Conservation (phyloP, 257 asterid genomes). For the Fraxinus excelsior region DNA sequence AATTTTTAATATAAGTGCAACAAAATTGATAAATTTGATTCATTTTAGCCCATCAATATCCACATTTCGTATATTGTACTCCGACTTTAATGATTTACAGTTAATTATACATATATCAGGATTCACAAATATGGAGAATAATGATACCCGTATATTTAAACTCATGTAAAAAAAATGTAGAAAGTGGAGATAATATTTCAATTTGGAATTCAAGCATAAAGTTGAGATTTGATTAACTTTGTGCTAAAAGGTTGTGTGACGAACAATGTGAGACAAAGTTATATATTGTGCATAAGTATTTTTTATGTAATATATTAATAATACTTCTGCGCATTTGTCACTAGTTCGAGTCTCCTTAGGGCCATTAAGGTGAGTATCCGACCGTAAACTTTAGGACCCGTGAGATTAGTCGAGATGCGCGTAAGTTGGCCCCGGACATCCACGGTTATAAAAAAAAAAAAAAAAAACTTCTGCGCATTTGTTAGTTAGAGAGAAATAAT, state of each 20-base stretch:
- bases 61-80: background rate
- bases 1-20: background rate
- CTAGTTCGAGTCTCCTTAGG: too few relatives aligned
- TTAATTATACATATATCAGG: background rate
- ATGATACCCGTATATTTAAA: background rate
- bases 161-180: background rate
- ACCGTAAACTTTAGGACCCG: too few relatives aligned
- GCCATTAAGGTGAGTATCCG: too few relatives aligned
- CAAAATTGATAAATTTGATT: background rate
- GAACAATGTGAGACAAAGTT: background rate
- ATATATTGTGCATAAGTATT: background rate
- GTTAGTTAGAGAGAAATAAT: background rate
- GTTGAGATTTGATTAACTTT: background rate
- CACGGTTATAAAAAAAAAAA: too few relatives aligned
- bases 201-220: constrained; percentile 18
- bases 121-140: background rate
- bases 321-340: background rate
- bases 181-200: background rate
- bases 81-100: background rate
- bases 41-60: background rate
- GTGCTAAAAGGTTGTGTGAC: background rate
- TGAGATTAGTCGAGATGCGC: too few relatives aligned
- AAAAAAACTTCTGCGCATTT: background rate
- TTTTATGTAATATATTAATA: constrained; percentile 13
- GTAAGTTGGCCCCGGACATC: too few relatives aligned